phyloP scores from a whole-genome alignment of 768 basidiomycete species.

The Porphyrellus cyaneotinctus region DNA sequence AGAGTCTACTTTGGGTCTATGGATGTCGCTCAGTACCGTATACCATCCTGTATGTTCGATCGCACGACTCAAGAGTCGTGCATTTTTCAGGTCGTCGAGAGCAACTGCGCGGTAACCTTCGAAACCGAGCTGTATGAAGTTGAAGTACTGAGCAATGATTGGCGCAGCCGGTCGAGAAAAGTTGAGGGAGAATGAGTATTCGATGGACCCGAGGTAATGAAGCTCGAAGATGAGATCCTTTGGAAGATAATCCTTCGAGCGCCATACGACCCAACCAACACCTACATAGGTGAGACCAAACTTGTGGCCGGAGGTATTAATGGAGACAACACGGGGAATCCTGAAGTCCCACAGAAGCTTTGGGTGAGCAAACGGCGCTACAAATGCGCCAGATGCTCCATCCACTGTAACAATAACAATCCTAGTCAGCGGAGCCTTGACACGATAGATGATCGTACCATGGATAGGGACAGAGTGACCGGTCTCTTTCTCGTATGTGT shows the following conservation, averaged over 20 bases:
- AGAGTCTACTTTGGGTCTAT: slow-evolving; percentile 34
- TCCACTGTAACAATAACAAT: slow-evolving; percentile 37
- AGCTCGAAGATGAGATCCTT: slow-evolving; percentile 69
- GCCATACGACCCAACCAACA: slow-evolving; percentile 66
- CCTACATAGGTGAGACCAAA: slow-evolving; percentile 55
- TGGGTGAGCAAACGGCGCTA: slow-evolving; percentile 58
- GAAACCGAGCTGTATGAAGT: slow-evolving; percentile 58
- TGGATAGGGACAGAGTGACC: slow-evolving; percentile 45
- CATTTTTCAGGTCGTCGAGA: slow-evolving; percentile 51
- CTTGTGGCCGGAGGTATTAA: slow-evolving; percentile 61
- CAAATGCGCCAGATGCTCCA: slow-evolving; percentile 58
- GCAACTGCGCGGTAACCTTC: slow-evolving; percentile 48
- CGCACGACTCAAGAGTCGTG: slow-evolving; percentile 60
- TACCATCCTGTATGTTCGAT: slow-evolving; percentile 54
- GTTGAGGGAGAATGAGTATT: slow-evolving; percentile 73
- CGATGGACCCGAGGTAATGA: slow-evolving; percentile 49
- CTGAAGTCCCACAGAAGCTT: slow-evolving; percentile 57
- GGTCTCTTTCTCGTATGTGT: slow-evolving; percentile 47
- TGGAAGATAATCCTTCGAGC: slow-evolving; percentile 51
- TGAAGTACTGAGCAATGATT: slow-evolving; percentile 61
- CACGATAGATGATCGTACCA: slow-evolving; percentile 24
- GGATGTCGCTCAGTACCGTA: slow-evolving; percentile 52
- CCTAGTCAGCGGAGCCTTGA: slow-evolving; percentile 9
- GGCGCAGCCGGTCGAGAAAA: slow-evolving; percentile 60
- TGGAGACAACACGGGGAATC: slow-evolving; percentile 55